These are phyloP conservation scores for Pythium dissotocum DNA, from an alignment of 352 stramenopile species.

Conservation along the genomic window DNA sequence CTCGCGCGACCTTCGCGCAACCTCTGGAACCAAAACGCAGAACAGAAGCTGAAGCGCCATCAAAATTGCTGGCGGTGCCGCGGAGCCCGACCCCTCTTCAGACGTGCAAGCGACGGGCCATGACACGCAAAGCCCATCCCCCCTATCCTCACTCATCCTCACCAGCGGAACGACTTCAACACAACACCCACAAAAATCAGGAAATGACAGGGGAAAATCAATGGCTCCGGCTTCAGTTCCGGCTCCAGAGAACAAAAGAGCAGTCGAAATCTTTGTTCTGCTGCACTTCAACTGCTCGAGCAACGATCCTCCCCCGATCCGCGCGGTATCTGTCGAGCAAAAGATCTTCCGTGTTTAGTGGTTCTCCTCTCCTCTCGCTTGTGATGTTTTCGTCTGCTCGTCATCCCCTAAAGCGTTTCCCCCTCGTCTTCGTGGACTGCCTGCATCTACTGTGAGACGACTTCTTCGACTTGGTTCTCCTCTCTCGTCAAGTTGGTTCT, in stretches of 20 bases:
- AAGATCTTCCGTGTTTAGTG: not conserved
- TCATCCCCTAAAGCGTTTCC: no score
- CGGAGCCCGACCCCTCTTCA: conserved; percentile 18
- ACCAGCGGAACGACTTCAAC: not conserved
- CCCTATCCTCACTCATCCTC: not conserved
- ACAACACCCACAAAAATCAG: no score
- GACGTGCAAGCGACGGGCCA: conserved; percentile 17
- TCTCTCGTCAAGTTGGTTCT: no score
- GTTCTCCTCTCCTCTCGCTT: no score
- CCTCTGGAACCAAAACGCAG: conserved; percentile 3
- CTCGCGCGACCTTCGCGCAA: conserved; percentile 17
- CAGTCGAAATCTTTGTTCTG: not conserved
- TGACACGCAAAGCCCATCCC: not conserved
- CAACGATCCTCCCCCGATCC: not conserved
- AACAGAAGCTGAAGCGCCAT: conserved; percentile 24
- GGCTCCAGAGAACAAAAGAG: not conserved
- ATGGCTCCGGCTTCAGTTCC: not conserved
- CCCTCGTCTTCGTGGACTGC: no score
- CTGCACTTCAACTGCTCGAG: conserved; percentile 1
- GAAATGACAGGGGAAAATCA: not conserved
- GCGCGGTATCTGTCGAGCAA: conserved; percentile 1
- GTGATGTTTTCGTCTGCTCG: no score
- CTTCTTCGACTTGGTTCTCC: no score
- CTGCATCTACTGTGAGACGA: no score
- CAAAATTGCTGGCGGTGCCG: conserved; percentile 5